Conservation (phyloP, 345 rosid species). For the Salix dunnii region DNA sequence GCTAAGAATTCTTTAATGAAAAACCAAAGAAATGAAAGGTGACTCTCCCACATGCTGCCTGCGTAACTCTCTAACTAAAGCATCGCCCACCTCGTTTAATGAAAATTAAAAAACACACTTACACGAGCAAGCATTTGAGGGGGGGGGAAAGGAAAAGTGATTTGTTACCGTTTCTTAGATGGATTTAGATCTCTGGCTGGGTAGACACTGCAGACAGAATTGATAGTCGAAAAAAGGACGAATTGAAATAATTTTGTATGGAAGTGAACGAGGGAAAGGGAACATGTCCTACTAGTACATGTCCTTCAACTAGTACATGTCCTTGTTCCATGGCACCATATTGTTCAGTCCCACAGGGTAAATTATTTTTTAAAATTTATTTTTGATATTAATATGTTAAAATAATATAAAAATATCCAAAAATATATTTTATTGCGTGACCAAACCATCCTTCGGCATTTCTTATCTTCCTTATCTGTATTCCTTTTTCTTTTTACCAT, state of each 20-base stretch:
- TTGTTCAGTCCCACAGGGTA: too few species aligned
- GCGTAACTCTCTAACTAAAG: neutral
- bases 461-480: neutral
- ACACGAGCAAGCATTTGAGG: neutral
- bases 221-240: neutral
- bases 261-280: neutral
- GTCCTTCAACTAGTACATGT: too few species aligned
- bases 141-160: conserved; percentile 23
- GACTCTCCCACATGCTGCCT: neutral
- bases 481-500: neutral
- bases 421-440: neutral
- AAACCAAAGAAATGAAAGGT: neutral
- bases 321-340: too few species aligned
- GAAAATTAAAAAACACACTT: neutral
- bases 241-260: conserved; percentile 20
- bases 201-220: conserved; percentile 12
- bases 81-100: conserved; percentile 11
- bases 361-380: too few species aligned
- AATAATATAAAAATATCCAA: too few species aligned
- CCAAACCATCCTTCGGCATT: conserved; percentile 10
- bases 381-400: too few species aligned
- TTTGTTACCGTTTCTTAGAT: conserved; percentile 15
- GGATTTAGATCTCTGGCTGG: neutral
- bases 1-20: too few species aligned
- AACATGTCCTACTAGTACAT: too few species aligned